These are phyloP conservation scores for Murraya koenigii DNA, from an alignment of 345 rosid genomes.

Conservation along the genomic window DNA sequence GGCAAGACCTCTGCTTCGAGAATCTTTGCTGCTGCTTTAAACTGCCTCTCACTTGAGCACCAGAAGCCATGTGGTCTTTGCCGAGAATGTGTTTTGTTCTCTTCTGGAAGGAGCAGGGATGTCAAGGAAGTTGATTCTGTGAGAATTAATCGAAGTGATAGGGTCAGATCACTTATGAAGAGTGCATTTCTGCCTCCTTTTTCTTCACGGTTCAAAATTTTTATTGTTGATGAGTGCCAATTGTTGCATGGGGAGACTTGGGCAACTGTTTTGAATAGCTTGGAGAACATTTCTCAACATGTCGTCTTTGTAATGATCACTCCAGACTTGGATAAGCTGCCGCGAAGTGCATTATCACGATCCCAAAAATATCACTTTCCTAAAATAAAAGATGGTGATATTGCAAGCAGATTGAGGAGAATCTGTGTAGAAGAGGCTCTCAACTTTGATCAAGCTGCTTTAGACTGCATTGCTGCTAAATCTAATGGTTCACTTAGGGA, in stretches of 20 bases:
- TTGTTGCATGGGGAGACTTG: constrained; percentile 72
- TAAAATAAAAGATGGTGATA: constrained; percentile 61
- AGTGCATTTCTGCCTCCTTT: constrained; percentile 61
- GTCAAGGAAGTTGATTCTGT: constrained; percentile 72
- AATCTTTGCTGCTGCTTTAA: constrained; percentile 89
- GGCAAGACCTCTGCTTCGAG: constrained; percentile 91
- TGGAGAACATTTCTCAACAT: constrained; percentile 64
- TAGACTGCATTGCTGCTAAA: constrained; percentile 88
- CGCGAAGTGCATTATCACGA: constrained; percentile 67
- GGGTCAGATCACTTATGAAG: constrained; percentile 62
- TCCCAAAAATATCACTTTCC: constrained; percentile 83
- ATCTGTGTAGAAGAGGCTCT: constrained; percentile 75
- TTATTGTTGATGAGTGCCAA: constrained; percentile 88
- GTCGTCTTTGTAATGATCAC: constrained; percentile 74
- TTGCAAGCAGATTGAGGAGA: constrained; percentile 55
- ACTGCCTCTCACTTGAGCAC: constrained; percentile 72
- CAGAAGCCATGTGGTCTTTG: constrained; percentile 87
- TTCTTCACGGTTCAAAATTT: constrained; percentile 75
- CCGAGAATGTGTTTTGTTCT: constrained; percentile 65
- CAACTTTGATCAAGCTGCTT: constrained; percentile 66
- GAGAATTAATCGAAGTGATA: constrained; percentile 56
- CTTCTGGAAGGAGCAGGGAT: constrained; percentile 68
- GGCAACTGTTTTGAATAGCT: constrained; percentile 60
- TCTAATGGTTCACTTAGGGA: constrained; percentile 92
- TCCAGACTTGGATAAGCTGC: constrained; percentile 81